These are phyloP conservation scores for Gossypium davidsonii DNA, from an alignment of 441 rosid genomes.

Conservation along the genomic window DNA sequence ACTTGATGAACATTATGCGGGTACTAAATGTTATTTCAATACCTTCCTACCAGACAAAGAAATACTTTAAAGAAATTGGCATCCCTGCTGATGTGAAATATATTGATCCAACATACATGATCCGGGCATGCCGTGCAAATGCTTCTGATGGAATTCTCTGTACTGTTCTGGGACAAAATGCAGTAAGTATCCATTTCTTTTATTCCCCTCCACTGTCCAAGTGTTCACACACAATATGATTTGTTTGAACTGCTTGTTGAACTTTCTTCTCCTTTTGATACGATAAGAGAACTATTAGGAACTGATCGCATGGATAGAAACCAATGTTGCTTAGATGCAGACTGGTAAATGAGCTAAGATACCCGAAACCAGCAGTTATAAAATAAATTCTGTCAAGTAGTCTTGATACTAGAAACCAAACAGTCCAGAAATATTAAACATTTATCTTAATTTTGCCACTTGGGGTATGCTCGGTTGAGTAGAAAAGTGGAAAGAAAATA, in stretches of 20 bases:
- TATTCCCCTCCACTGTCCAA: no score
- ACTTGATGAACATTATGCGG: not conserved
- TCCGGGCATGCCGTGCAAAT: constrained; percentile 92
- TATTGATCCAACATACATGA: constrained; percentile 98
- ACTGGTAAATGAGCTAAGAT: not conserved
- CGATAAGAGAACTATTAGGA: not conserved
- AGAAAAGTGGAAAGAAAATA: no score
- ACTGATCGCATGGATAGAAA: not conserved
- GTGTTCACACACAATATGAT: not conserved
- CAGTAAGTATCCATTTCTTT: constrained; percentile 46
- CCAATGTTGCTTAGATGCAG: not conserved
- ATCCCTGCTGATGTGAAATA: constrained; percentile 79
- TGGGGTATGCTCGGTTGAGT: no score
- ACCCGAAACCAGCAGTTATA: not conserved
- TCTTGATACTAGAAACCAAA: not conserved
- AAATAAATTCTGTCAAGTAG: not conserved
- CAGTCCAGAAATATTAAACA: not conserved
- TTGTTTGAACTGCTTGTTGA: not conserved
- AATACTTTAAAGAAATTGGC: constrained; percentile 61
- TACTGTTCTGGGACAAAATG: constrained; percentile 94
- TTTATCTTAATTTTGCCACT: not conserved
- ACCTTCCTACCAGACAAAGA: constrained; percentile 50
- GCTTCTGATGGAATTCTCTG: constrained; percentile 95
- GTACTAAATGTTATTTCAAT: constrained; percentile 2
- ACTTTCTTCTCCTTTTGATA: not conserved